Evolutionary conservation across 2,329 filamentous ascomycete species (phyloP).

Genomic region (Dactylellina haptotyla): DNA sequence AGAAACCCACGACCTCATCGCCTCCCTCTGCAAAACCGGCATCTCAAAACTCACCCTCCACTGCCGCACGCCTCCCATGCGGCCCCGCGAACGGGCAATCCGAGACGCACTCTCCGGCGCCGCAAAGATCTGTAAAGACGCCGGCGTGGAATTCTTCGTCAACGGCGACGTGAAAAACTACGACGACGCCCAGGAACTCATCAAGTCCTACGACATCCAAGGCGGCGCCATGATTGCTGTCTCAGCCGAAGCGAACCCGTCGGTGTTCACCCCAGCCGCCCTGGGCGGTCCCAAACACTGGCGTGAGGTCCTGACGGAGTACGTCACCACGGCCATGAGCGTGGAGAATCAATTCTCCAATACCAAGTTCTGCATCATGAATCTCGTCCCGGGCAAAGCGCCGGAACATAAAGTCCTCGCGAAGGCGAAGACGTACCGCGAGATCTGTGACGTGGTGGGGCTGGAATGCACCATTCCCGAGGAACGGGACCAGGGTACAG

Average conservation of each 20-base stretch:
- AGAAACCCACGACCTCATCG: constrained; percentile 80
- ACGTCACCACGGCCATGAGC: constrained; percentile 76
- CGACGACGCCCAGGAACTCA: constrained; percentile 76
- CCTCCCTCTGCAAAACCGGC: constrained; percentile 81
- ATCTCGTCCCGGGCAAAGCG: constrained; percentile 87
- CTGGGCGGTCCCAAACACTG: constrained; percentile 77
- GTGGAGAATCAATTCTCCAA: constrained; percentile 89
- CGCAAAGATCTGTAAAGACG: constrained; percentile 78
- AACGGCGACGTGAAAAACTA: constrained; percentile 88
- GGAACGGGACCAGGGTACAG: constrained; percentile 70
- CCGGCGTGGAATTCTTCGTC: constrained; percentile 91
- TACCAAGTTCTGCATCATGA: constrained; percentile 76
- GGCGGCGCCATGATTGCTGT: constrained; percentile 94
- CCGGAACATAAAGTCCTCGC: constrained; percentile 72
- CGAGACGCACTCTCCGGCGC: constrained; percentile 87
- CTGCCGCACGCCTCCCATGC: constrained; percentile 95
- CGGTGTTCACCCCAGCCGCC: constrained; percentile 77
- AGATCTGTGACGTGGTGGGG: constrained; percentile 73
- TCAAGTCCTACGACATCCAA: constrained; percentile 83
- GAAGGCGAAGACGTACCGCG: constrained; percentile 75
- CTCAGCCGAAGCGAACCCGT: constrained; percentile 88
- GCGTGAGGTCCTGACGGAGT: constrained; percentile 79
- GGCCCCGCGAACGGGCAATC: constrained; percentile 86
- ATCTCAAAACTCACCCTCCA: constrained; percentile 93
- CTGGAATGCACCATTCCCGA: constrained; percentile 71